Conservation (phyloP, 176 grass and related monocot genomes). For the Puya raimondii region DNA sequence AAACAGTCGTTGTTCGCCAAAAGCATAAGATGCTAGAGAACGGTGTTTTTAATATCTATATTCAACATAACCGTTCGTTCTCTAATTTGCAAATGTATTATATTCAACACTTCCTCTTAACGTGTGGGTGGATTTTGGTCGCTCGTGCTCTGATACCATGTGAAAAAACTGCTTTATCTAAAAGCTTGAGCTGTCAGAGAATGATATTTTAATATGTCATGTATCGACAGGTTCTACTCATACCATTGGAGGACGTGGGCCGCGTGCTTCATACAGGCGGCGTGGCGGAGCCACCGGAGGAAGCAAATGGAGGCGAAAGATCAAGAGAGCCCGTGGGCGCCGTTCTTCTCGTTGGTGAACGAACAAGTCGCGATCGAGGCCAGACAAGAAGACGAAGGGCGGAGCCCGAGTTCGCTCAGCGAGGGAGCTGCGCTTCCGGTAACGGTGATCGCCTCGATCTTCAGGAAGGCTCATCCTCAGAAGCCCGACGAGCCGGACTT, state of each 20-base stretch:
- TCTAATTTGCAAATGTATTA: too few relatives aligned
- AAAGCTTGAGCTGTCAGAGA: too few relatives aligned
- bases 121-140: too few relatives aligned
- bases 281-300: conserved; percentile 14
- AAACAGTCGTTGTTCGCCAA: too few relatives aligned
- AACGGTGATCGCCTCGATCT: conserved; percentile 26
- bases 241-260: conserved; percentile 45
- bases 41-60: too few relatives aligned
- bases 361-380: background rate
- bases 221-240: conserved; percentile 18
- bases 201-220: too few relatives aligned
- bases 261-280: conserved; percentile 30
- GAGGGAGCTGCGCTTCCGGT: conserved; percentile 2
- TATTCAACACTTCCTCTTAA: too few relatives aligned
- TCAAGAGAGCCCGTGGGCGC: conserved; percentile 16
- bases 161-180: too few relatives aligned
- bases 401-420: background rate
- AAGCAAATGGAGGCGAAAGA: conserved; percentile 14
- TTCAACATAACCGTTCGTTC: too few relatives aligned
- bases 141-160: too few relatives aligned
- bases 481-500: conserved; percentile 28
- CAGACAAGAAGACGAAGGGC: background rate
- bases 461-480: conserved; percentile 13
- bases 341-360: conserved; percentile 31
- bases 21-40: too few relatives aligned